A percentile compares a stretch with the other conserved stretches of the same genome.
Conservation (phyloP, 495 filamentous ascomycete genomes). For the Friedmanniomyces endolithicus region DNA sequence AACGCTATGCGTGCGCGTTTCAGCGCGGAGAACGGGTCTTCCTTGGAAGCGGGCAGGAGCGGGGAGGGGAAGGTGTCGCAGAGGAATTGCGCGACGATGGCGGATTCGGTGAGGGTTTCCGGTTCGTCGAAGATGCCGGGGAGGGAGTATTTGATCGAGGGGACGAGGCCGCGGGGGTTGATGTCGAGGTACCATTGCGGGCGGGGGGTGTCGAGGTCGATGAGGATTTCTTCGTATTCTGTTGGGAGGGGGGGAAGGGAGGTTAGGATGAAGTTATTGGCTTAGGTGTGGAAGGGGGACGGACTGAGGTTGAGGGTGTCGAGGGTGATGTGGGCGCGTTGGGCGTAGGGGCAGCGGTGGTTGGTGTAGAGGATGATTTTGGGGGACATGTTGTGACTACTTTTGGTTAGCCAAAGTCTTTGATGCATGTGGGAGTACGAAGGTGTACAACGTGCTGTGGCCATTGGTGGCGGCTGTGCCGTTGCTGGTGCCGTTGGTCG, state of each 20-base stretch:
- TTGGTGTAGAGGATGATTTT: conserved; percentile 49
- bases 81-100: conserved; percentile 65
- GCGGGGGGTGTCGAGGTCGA: conserved; percentile 60
- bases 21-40: conserved; percentile 31
- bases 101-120: conserved; percentile 59
- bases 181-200: conserved; percentile 74
- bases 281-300: too few species aligned
- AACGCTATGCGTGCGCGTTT: conserved; percentile 57
- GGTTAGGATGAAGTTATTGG: too few species aligned
- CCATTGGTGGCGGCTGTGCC: conserved; percentile 1
- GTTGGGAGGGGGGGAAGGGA: too few species aligned
- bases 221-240: conserved; percentile 72
- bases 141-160: conserved; percentile 51
- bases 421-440: too few species aligned
- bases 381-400: conserved; percentile 3
- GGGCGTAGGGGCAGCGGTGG: conserved; percentile 67
- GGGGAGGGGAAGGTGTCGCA: conserved; percentile 44
- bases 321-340: conserved; percentile 57
- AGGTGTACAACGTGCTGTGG: not conserved
- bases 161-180: conserved; percentile 77
- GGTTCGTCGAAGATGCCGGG: conserved; percentile 34
- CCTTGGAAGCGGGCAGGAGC: conserved; percentile 39
- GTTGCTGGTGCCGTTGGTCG: not conserved
- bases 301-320: conserved; percentile 55
- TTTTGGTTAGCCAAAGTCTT: too few species aligned